phyloP scores from a whole-genome alignment of 116 monocot genomes.

The Phalaenopsis hybrid region DNA sequence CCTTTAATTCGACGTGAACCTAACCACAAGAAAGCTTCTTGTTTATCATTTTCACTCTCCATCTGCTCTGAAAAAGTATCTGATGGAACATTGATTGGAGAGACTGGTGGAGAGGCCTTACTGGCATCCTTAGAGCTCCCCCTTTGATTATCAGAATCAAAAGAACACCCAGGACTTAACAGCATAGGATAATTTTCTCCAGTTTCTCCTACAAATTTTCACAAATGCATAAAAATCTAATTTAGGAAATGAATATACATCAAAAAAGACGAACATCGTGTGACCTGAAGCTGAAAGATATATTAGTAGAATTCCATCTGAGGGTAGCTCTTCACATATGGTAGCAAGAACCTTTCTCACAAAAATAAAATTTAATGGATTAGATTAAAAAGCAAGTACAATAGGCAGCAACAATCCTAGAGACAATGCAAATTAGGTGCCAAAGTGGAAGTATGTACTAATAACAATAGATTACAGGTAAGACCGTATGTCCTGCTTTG shows the following conservation, averaged over 20 bases:
- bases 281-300: slow-evolving; percentile 83
- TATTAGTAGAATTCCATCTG: slow-evolving; percentile 70
- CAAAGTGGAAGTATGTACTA: neutral
- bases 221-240: neutral
- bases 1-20: slow-evolving; percentile 58
- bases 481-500: neutral
- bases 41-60: slow-evolving; percentile 9
- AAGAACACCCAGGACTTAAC: slow-evolving; percentile 23
- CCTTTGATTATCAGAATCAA: slow-evolving; percentile 26
- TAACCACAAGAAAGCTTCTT: slow-evolving; percentile 44
- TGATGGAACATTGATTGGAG: slow-evolving; percentile 9
- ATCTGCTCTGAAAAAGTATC: slow-evolving; percentile 19
- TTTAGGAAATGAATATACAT: neutral
- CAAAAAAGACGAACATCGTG: slow-evolving; percentile 9
- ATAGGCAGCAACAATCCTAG: neutral
- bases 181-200: slow-evolving; percentile 15
- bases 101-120: slow-evolving; percentile 10
- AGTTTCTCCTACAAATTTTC: slow-evolving; percentile 32
- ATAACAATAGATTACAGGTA: neutral
- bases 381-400: neutral
- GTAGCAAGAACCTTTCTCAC: slow-evolving; percentile 77
- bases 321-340: slow-evolving; percentile 76
- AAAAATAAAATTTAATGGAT: neutral
- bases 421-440: neutral
- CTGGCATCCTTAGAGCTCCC: slow-evolving; percentile 24